Conservation (phyloP, 2,329 filamentous ascomycete species). For the Blastomyces percursus region DNA sequence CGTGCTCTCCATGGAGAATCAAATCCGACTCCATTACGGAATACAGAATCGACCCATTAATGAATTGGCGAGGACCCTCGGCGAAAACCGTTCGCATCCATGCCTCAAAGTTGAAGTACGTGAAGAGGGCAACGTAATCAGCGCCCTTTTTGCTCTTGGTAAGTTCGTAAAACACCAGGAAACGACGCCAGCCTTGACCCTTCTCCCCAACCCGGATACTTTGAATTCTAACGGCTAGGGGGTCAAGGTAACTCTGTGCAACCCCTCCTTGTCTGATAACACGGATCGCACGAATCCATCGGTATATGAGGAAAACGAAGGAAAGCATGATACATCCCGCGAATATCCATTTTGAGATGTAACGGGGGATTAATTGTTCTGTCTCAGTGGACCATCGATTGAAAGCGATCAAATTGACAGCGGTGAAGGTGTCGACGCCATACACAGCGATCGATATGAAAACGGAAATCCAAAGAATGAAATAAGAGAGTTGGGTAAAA, state of each 20-base stretch:
- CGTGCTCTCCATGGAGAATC: constrained; percentile 47
- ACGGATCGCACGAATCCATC: constrained; percentile 66
- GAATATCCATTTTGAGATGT: constrained; percentile 89
- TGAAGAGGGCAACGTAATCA: constrained; percentile 82
- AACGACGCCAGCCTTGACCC: constrained; percentile 74
- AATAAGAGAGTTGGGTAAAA: constrained; percentile 67
- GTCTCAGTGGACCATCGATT: constrained; percentile 81
- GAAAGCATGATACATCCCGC: constrained; percentile 84
- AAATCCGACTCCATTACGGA: constrained; percentile 70
- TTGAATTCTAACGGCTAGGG: constrained; percentile 71
- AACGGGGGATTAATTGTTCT: constrained; percentile 62
- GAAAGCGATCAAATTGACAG: constrained; percentile 80
- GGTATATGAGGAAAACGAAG: constrained; percentile 67
- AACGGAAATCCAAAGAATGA: constrained; percentile 71
- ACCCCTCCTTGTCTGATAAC: constrained; percentile 79
- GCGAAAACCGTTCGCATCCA: constrained; percentile 85
- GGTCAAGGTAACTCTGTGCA: constrained; percentile 84
- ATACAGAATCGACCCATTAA: constrained; percentile 82
- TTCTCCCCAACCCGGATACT: constrained; percentile 59
- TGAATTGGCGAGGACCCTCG: constrained; percentile 79
- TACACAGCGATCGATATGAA: constrained; percentile 75
- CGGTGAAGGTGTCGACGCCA: constrained; percentile 82
- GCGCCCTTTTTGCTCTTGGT: constrained; percentile 85
- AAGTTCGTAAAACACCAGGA: constrained; percentile 82
- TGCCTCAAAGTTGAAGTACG: constrained; percentile 71